A percentile compares a stretch with the other conserved stretches of the same genome.
phyloP scores from a whole-genome alignment of 2,329 filamentous ascomycete genomes.

The Colletotrichum caudatum region DNA sequence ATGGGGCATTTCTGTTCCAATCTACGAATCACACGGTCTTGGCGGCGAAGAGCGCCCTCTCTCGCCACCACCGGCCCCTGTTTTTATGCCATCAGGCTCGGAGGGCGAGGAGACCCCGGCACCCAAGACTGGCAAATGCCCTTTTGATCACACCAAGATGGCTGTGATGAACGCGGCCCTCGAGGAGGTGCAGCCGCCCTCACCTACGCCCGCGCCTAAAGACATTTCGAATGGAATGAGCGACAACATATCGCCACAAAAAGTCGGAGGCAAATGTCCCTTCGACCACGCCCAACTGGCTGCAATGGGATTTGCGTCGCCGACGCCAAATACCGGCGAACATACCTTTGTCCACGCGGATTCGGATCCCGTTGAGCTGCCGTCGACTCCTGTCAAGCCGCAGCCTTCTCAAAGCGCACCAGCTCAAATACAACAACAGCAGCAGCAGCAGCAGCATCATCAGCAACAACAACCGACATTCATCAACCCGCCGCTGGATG shows the following conservation, averaged over 20 bases:
- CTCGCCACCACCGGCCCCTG: slow-evolving; percentile 70
- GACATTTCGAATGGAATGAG: slow-evolving; percentile 57
- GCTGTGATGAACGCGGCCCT: slow-evolving; percentile 48
- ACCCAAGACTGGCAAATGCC: slow-evolving; percentile 63
- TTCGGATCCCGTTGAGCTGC: slow-evolving; percentile 40
- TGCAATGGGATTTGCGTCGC: slow-evolving; percentile 47
- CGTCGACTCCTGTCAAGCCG: slow-evolving; percentile 44
- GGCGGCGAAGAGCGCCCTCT: slow-evolving; percentile 57
- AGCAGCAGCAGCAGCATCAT: slow-evolving; percentile 60
- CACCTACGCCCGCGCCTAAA: slow-evolving; percentile 69
- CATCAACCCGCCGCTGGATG: slow-evolving; percentile 57
- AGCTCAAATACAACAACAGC: slow-evolving; percentile 58
- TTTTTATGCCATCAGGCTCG: slow-evolving; percentile 60
- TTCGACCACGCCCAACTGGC: slow-evolving; percentile 65
- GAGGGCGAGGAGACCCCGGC: slow-evolving; percentile 41
- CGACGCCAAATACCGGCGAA: slow-evolving; percentile 35
- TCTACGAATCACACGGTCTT: slow-evolving; percentile 58
- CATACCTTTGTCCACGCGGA: slow-evolving; percentile 31
- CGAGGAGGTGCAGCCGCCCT: slow-evolving; percentile 53
- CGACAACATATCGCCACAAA: slow-evolving; percentile 44
- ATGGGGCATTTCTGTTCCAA: slow-evolving; percentile 89
- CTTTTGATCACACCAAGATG: slow-evolving; percentile 67
- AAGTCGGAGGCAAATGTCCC: slow-evolving; percentile 64
- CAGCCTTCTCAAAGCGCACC: slow-evolving; percentile 44
- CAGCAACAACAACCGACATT: slow-evolving; percentile 65